Percentiles rank a stretch among this genome's conserved stretches.
phyloP scores from a whole-genome alignment of 2,329 filamentous ascomycete species.

The Curvularia verruculosa region DNA sequence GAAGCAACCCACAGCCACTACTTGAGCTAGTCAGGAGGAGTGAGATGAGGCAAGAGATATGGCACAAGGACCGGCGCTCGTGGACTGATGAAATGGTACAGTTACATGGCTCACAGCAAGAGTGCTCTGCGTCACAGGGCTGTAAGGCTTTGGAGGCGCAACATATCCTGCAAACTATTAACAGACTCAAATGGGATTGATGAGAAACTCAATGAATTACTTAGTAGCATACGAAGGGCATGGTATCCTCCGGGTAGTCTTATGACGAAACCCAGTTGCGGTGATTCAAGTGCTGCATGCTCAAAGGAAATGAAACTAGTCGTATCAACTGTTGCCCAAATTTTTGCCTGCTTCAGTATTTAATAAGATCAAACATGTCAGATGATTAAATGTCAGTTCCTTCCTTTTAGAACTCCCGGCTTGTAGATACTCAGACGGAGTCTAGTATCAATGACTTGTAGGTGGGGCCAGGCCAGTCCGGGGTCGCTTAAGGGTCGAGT shows the following conservation, averaged over 20 bases:
- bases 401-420: not conserved
- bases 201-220: not conserved
- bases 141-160: constrained; percentile 26
- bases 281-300: not conserved
- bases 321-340: not conserved
- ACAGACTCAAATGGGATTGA: constrained; percentile 23
- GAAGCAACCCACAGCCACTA: constrained; percentile 39
- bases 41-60: constrained; percentile 51
- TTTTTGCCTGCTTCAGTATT: not conserved
- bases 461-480: constrained; percentile 12
- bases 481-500: constrained; percentile 2
- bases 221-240: not conserved
- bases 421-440: not conserved
- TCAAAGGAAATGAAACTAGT: not conserved
- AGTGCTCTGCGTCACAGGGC: constrained; percentile 10
- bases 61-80: constrained; percentile 43
- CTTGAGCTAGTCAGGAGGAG: constrained; percentile 47
- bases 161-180: constrained; percentile 22
- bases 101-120: constrained; percentile 23
- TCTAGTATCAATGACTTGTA: not conserved
- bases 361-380: not conserved
- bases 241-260: not conserved
- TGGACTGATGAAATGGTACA: constrained; percentile 27
- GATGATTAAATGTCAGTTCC: no score
- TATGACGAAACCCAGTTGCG: not conserved